Base-by-base conservation (phyloP, 768 basidiomycete species). In the Russula vinacea region DNA sequence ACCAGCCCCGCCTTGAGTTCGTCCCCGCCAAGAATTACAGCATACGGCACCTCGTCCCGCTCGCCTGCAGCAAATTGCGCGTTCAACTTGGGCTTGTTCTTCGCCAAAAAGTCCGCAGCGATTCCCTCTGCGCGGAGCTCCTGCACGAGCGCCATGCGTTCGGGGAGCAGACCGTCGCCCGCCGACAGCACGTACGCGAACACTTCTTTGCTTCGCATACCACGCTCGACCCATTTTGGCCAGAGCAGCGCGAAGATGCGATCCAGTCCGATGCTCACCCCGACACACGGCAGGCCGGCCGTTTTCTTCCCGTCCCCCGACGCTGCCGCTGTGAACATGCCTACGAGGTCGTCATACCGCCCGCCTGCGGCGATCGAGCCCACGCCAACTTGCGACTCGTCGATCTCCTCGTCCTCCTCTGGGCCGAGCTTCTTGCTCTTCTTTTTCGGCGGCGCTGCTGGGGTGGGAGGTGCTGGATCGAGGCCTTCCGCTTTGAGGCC, bases 301-400 rank as follows among this genome's bases (percentile, higher is more conserved):
- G 80, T 79, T 73, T 84, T 85, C 78, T 90, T 92, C 32, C 84
- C 83, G 57, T 87, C 86, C 2, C 85, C 87, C 0, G 91, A 83
- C 0, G 94, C 89, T 0, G 89, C 89, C 0, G 87, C 79, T n/a
- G 84, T 81, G 79, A 99, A 97, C 79, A 94, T 84, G 35, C 91
- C 89, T 0, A 99, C 96, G 26, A 99, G 88, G 59, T 88, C 87
- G 78, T 98, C 97, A 76, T 99, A 99, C 39, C 97, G 83, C 10
- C 97, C 97, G 13, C 97, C 97, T 1, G 92, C 97, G n/a, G 95
- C 97, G 74, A 99, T 96, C 16, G 94, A 97, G n/a, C 97, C 97
- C 3, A 98, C 94, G 22, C 97, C 97, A 44, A 98, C 86, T 69
- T 88, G 83, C 1, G 91, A 89, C 73, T 98, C 96, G 75, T 98